phyloP scores from a whole-genome alignment of 2,329 filamentous ascomycete genomes.

The Pseudogymnoascus sp. region DNA sequence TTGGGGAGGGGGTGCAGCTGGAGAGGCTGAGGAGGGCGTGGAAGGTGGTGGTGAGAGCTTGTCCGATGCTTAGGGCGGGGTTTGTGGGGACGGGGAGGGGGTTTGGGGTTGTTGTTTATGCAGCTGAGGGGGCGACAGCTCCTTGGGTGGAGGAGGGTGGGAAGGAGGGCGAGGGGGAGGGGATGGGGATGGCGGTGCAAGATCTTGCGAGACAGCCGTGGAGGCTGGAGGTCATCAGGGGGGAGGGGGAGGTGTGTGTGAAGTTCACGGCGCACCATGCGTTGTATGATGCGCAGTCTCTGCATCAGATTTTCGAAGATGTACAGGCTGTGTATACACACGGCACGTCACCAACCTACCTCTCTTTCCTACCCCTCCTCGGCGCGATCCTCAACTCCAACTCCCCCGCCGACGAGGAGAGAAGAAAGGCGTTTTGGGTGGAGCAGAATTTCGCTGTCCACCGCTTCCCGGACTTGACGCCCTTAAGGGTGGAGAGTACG shows the following conservation, averaged over 20 bases:
- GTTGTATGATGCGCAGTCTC: constrained; percentile 73
- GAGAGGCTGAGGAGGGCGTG: constrained; percentile 48
- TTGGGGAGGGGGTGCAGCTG: constrained; percentile 35
- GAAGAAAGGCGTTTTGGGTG: constrained; percentile 53
- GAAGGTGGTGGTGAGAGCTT: constrained; percentile 40
- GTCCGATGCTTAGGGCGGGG: constrained; percentile 69
- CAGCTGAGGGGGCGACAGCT: constrained; percentile 24
- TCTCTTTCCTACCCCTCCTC: constrained; percentile 35
- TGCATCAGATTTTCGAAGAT: constrained; percentile 55
- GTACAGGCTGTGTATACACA: constrained; percentile 37
- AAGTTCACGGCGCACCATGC: constrained; percentile 54
- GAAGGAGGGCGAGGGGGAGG: background rate
- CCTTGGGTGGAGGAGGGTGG: constrained; percentile 32
- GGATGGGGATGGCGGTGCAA: background rate
- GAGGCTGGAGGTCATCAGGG: constrained; percentile 16
- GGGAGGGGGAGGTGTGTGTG: constrained; percentile 14
- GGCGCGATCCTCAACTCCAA: constrained; percentile 35
- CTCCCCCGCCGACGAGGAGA: constrained; percentile 21
- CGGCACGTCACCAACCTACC: constrained; percentile 17
- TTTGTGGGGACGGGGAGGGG: constrained; percentile 56
- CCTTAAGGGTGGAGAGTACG: constrained; percentile 38
- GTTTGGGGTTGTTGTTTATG: constrained; percentile 68
- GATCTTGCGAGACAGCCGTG: constrained; percentile 19
- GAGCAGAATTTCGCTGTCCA: constrained; percentile 46
- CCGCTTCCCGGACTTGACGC: constrained; percentile 68